Base-by-base conservation (phyloP, 768 basidiomycete genomes). In the Terana coerulea region DNA sequence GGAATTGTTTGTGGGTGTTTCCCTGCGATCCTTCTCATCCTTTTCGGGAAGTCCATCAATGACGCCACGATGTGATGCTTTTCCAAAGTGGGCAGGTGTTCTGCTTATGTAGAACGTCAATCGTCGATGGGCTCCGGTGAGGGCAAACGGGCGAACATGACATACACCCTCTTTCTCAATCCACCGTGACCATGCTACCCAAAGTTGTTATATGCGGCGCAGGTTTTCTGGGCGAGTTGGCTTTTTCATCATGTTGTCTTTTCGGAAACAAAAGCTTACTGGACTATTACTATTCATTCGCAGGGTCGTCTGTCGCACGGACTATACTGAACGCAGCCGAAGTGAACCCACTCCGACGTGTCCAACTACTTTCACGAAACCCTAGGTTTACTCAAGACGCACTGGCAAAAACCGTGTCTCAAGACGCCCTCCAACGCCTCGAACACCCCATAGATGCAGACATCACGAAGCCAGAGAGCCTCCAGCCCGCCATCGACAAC, bases 231-330 rank as follows among this genome's bases (percentile, higher is more conserved):
- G 56, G 56, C 47, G 28, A 11, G 47, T 39, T 17, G 14, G 36
- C 51, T 2, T 17, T 19, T 19, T 28, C 11, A 22, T 9, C n/a
- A 3, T 40, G 5, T 29, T 2, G n/a, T n/a, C n/a, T n/a, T n/a
- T n/a, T n/a, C n/a, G n/a, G n/a, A n/a, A n/a, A n/a, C n/a, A n/a
- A n/a, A n/a, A n/a, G n/a, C n/a, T n/a, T n/a, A n/a, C n/a, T n/a
- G n/a, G n/a, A n/a, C 25, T 25, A 22, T 26, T 7, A 17, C 17
- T 47, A 14, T 28, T 26, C 14, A 34, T n/a, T 8, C 15, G 15
- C 48, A 86, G 83, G 83, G 25, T 77, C 72, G 34, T 79, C 82
- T 55, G 82, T 88, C 52, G 81, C 79, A 14, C 74, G 73, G 58
- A 69, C 74, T 2, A 69, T 88, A 19, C 69, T 78, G 15, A 64